Evolutionary conservation across 2,329 filamentous ascomycete species (phyloP).

Genomic region (Trichoderma guizhouense): DNA sequence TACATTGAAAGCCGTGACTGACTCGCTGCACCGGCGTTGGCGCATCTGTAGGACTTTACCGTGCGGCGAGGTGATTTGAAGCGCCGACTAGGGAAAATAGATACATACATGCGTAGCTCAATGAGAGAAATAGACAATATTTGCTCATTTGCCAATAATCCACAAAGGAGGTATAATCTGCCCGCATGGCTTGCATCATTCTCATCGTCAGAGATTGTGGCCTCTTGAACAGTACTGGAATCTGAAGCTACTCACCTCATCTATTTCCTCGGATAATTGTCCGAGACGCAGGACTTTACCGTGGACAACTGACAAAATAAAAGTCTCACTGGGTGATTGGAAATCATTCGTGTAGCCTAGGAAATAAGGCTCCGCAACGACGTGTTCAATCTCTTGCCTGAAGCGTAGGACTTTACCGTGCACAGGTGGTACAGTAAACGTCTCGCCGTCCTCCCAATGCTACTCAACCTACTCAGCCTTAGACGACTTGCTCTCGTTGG

Average conservation of each 20-base stretch:
- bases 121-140: constrained; percentile 18
- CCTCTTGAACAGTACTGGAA: neutral
- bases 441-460: neutral
- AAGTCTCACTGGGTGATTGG: neutral
- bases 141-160: neutral
- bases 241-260: constrained; percentile 25
- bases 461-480: neutral
- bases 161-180: neutral
- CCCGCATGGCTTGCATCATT: constrained; percentile 26
- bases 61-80: neutral
- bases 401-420: neutral
- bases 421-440: neutral
- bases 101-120: neutral
- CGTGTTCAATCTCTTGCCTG: too few relatives aligned
- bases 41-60: neutral
- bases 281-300: neutral
- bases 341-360: too few relatives aligned
- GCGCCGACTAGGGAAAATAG: neutral
- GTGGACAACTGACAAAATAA: neutral
- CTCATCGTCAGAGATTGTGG: constrained; percentile 22
- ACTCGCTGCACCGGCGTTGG: neutral
- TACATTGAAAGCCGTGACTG: neutral
- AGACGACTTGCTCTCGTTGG: neutral
- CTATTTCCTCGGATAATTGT: constrained; percentile 24
- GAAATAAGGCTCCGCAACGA: too few relatives aligned